These are phyloP conservation scores for Parasitella parasitica DNA, from an alignment of 371 early-diverging fungal genomes.

Conservation along the genomic window DNA sequence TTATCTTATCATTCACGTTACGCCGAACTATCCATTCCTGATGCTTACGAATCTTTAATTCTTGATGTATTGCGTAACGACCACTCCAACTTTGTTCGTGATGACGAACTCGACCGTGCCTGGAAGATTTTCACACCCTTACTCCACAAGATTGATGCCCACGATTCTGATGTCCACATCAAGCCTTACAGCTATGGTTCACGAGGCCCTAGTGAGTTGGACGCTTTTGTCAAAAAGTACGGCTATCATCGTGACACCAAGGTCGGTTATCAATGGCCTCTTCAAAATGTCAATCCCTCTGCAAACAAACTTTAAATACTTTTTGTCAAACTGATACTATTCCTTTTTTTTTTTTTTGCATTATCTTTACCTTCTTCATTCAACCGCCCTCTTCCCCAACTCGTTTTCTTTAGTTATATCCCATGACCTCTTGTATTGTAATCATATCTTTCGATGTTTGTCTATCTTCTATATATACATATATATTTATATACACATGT, in stretches of 20 bases:
- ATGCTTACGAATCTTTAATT: constrained; percentile 94
- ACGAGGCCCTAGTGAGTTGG: constrained; percentile 82
- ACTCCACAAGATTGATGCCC: constrained; percentile 82
- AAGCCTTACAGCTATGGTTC: constrained; percentile 83
- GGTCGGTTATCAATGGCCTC: constrained; percentile 24
- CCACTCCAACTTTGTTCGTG: constrained; percentile 95
- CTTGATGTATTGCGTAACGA: constrained; percentile 90
- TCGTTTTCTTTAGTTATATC: background rate
- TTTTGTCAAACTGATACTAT: no score
- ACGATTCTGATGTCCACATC: constrained; percentile 59
- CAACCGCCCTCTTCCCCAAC: background rate
- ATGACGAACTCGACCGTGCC: constrained; percentile 94
- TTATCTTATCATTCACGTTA: constrained; percentile 88
- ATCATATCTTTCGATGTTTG: background rate
- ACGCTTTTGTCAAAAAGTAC: constrained; percentile 70
- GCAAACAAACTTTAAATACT: constrained; percentile 23
- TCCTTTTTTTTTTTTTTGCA: no score
- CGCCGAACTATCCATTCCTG: constrained; percentile 85
- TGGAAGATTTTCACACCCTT: constrained; percentile 98
- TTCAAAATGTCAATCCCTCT: constrained; percentile 24
- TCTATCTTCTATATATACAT: background rate
- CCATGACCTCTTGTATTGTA: constrained; percentile 3
- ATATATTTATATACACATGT: no score
- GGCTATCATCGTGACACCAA: constrained; percentile 46
- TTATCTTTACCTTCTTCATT: no score